Conservation (phyloP, 2,329 filamentous ascomycete genomes). For the Diaporthe citriasiana region DNA sequence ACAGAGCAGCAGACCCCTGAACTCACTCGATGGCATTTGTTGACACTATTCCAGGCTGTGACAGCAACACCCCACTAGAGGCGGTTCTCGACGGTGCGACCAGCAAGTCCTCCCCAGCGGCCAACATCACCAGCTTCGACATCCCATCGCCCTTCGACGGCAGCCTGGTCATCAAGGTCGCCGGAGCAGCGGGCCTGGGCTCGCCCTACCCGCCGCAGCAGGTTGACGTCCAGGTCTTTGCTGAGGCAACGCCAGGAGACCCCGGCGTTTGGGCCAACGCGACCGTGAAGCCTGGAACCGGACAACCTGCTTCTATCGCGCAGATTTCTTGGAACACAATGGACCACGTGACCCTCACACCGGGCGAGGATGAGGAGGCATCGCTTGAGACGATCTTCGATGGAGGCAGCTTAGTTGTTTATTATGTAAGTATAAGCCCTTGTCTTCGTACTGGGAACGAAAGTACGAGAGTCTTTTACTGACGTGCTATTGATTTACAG, state of each 20-base stretch:
- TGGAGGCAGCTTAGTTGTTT: constrained; percentile 11
- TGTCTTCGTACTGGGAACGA: fast-evolving
- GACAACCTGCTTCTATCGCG: background rate
- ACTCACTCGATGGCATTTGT: fast-evolving
- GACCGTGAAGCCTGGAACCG: constrained; percentile 1
- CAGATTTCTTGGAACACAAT: constrained; percentile 13
- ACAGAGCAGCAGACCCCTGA: background rate
- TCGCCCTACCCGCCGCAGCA: constrained; percentile 29
- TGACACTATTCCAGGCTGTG: constrained; percentile 16
- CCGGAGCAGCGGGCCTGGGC: constrained; percentile 8
- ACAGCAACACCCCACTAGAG: background rate
- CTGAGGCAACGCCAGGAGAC: background rate
- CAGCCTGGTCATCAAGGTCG: constrained; percentile 21
- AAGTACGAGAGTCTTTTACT: background rate
- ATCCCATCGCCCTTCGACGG: constrained; percentile 11
- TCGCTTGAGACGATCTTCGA: constrained; percentile 2
- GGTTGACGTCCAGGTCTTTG: constrained; percentile 14
- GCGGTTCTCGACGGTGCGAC: constrained; percentile 10
- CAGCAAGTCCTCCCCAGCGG: constrained; percentile 4
- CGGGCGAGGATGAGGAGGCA: background rate
- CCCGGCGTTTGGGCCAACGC: constrained; percentile 13
- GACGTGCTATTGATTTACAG: background rate
- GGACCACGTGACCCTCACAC: background rate
- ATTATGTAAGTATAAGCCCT: background rate
- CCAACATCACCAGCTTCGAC: constrained; percentile 24